Base-by-base conservation (phyloP, 1,139 yeast genomes). In the Suhomyces terraborum region DNA sequence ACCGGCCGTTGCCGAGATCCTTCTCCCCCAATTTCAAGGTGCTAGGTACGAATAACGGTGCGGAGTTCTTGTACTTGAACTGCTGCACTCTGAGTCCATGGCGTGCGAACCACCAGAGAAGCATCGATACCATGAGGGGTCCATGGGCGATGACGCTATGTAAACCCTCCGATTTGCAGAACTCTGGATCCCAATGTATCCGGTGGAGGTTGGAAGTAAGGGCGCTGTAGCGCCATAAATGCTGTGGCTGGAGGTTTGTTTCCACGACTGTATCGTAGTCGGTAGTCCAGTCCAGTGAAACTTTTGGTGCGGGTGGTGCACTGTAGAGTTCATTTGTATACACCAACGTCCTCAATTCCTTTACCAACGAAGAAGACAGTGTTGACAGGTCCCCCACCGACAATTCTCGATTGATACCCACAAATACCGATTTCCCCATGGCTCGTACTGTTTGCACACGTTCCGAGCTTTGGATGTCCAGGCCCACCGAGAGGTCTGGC, bases 181-280 rank as follows among this genome's bases (percentile, higher is more conserved):
- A 87, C 1, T 51, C 52, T 2, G 62, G 61, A 54, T 87, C 87
- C 57, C 80, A 80, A 59, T 93, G 98, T 32, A 93, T 87, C 43
- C 77, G 75, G 59, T 93, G 98, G 5, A 93, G 72, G 57, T 93
- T 93, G 63, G 80, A 80, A 0, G 94, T 82, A 42, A 91, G 61
- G 25, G 85, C 82, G 32, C 93, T 82, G 62, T 81, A 88, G 46
- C 88, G 67, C 52, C 82, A 69, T 16, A 80, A 60, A 32, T 56
- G 53, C 6, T 22, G 14, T 1, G 31, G 24, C 4, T 13, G 13
- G 2, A 33, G 6, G 9, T 13, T 32, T 18, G 32, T 26, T 4
- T 19, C 26, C 2, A 33, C 36, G 12, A 21, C 12, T 6, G 17
- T 29, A 19, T 23, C 34, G 2, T n/a, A n/a, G n/a, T n/a, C n/a